Evolutionary conservation across 352 stramenopile genomes (phyloP).

Genomic region (Peronosclerospora sorghi): DNA sequence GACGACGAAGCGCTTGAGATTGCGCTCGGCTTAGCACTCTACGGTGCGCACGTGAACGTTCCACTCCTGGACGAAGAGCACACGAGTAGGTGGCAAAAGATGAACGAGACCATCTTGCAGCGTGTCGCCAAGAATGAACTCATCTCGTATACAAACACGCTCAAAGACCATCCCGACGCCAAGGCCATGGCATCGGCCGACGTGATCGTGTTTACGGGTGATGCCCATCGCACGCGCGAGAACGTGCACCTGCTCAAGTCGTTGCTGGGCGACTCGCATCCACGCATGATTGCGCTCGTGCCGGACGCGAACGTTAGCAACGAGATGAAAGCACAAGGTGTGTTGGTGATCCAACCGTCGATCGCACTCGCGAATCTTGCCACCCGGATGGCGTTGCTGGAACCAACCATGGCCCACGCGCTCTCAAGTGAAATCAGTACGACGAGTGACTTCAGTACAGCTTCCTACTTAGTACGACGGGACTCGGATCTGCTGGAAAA

Average conservation of each 20-base stretch:
- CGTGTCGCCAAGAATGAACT: slow-evolving; percentile 40
- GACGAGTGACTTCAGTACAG: slow-evolving; percentile 32
- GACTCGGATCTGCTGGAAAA: slow-evolving; percentile 26
- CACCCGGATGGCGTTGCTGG: slow-evolving; percentile 51
- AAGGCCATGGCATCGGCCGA: slow-evolving; percentile 34
- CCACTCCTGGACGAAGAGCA: slow-evolving; percentile 49
- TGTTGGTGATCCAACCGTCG: slow-evolving; percentile 51
- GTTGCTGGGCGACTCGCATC: slow-evolving; percentile 26
- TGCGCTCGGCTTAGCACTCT: slow-evolving; percentile 48
- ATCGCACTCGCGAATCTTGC: slow-evolving; percentile 57
- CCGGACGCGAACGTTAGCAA: slow-evolving; percentile 25
- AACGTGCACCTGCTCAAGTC: slow-evolving; percentile 38
- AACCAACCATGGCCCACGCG: slow-evolving; percentile 25
- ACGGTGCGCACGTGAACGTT: slow-evolving; percentile 49
- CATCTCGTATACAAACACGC: slow-evolving; percentile 61
- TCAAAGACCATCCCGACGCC: slow-evolving; percentile 27
- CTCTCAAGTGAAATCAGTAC: slow-evolving; percentile 38
- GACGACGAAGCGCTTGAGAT: slow-evolving; percentile 56
- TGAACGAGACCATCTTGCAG: slow-evolving; percentile 46
- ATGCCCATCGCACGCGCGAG: slow-evolving; percentile 33
- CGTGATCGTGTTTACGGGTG: slow-evolving; percentile 55
- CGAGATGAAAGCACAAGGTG: slow-evolving; percentile 30
- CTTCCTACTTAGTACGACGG: slow-evolving; percentile 40
- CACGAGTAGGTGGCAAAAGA: slow-evolving; percentile 47
- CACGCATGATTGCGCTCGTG: slow-evolving; percentile 49